A percentile compares a stretch with the other conserved stretches of the same genome.
These are phyloP conservation scores for Stephania cephalantha DNA, from an alignment of 164 flowering plant species.

Conservation along the genomic window DNA sequence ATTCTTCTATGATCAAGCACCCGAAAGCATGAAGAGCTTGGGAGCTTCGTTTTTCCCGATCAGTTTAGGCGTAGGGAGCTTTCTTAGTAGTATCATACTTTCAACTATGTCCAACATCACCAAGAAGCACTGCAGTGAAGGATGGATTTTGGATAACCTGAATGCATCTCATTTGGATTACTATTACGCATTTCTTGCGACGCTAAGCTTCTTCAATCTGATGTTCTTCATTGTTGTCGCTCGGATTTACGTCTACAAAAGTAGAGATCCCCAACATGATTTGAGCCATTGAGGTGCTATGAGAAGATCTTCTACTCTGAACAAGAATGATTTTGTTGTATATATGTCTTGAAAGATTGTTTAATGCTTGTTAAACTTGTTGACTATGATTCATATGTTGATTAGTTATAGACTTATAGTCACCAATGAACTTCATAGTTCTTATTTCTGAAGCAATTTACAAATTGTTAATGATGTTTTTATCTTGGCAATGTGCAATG, in stretches of 20 bases:
- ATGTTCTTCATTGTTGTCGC: constrained; percentile 39
- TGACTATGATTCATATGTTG: background rate
- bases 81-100: constrained; percentile 23
- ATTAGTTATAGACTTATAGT: no score
- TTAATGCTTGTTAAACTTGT: background rate
- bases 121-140: constrained; percentile 13
- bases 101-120: constrained; percentile 17
- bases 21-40: constrained; percentile 25
- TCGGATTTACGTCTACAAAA: constrained; percentile 44
- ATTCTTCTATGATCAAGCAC: constrained; percentile 30
- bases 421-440: background rate
- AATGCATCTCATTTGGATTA: constrained; percentile 28
- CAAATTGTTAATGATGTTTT: background rate
- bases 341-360: background rate
- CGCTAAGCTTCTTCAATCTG: constrained; percentile 46
- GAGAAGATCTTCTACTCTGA: background rate
- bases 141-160: constrained; percentile 26
- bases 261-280: constrained; percentile 33
- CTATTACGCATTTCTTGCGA: constrained; percentile 35
- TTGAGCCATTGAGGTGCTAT: no score
- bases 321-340: background rate
- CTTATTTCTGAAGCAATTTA: background rate
- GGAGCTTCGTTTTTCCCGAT: constrained; percentile 20
- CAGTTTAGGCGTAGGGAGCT: constrained; percentile 20
- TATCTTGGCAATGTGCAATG: background rate